These are phyloP conservation scores for Endotrypanum monterogeii DNA, from an alignment of 208 protist species.

Conservation along the genomic window DNA sequence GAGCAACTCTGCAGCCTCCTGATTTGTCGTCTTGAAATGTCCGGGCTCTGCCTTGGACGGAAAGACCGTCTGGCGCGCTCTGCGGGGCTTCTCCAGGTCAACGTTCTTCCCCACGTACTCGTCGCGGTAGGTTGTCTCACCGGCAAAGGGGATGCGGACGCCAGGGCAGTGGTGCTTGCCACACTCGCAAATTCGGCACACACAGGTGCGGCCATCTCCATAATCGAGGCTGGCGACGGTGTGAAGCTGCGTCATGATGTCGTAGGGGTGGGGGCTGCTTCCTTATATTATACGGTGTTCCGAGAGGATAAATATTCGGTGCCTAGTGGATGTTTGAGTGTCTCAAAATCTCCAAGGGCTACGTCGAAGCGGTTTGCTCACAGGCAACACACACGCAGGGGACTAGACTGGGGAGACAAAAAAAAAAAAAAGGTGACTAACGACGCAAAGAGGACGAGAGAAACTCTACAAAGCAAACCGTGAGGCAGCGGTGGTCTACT, in stretches of 20 bases:
- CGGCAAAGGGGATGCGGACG: conserved; percentile 78
- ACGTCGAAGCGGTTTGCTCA: background rate
- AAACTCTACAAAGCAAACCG: background rate
- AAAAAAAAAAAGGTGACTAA: background rate
- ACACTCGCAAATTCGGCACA: conserved; percentile 89
- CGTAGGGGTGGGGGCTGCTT: background rate
- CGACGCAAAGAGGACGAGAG: background rate
- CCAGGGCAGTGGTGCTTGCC: conserved; percentile 85
- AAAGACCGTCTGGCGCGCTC: conserved; percentile 45
- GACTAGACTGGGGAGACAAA: background rate
- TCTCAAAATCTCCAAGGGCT: background rate
- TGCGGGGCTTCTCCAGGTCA: conserved; percentile 53
- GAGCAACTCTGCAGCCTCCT: conserved; percentile 85
- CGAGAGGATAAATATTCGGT: conserved; percentile 1
- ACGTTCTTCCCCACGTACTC: conserved; percentile 85
- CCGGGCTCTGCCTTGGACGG: conserved; percentile 80
- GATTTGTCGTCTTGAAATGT: conserved; percentile 90
- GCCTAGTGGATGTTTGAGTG: background rate
- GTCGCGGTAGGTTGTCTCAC: conserved; percentile 86
- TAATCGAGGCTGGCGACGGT: conserved; percentile 88
- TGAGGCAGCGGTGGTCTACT: background rate
- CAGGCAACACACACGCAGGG: background rate
- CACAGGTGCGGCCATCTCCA: conserved; percentile 86
- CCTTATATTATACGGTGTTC: background rate
- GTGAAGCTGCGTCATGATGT: conserved; percentile 83